A percentile compares a stretch with the other conserved stretches of the same genome.
Evolutionary conservation across 208 protist species (phyloP).

Genomic region (Acanthamoeba sp.): DNA sequence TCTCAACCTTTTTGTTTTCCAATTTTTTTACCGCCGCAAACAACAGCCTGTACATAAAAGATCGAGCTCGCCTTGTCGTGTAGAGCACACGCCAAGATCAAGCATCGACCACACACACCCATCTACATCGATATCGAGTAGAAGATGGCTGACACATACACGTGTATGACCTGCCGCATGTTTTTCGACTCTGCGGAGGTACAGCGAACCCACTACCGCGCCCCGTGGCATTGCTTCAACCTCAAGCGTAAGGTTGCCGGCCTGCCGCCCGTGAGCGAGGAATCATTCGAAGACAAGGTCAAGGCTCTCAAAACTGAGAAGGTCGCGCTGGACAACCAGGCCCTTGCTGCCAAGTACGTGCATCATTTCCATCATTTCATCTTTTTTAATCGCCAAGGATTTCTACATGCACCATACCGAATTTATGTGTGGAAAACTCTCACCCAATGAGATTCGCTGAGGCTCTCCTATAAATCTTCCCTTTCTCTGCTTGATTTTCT

Average conservation of each 20-base stretch:
- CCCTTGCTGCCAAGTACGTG: conserved; percentile 13
- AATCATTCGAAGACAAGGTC: conserved; percentile 74
- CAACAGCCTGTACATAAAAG: background rate
- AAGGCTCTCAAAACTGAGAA: conserved; percentile 33
- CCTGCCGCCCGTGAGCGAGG: conserved; percentile 77
- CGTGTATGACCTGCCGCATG: conserved; percentile 83
- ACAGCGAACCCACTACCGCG: conserved; percentile 83
- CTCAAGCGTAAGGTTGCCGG: conserved; percentile 86
- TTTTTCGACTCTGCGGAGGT: conserved; percentile 76
- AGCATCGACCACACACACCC: background rate
- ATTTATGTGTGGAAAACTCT: conserved; percentile 57
- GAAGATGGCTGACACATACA: conserved; percentile 42
- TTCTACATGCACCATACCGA: conserved; percentile 57
- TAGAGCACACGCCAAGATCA: background rate
- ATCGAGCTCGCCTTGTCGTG: background rate
- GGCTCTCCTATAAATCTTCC: background rate
- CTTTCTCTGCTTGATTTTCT: background rate
- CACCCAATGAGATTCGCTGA: conserved; percentile 53
- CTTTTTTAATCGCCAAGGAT: background rate
- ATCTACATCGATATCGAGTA: background rate
- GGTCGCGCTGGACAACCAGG: conserved; percentile 3
- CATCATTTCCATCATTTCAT: background rate
- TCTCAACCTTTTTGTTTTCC: background rate
- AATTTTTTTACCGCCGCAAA: background rate
- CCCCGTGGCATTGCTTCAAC: conserved; percentile 85